phyloP scores from a whole-genome alignment of 257 asterid species.

The Striga asiatica region DNA sequence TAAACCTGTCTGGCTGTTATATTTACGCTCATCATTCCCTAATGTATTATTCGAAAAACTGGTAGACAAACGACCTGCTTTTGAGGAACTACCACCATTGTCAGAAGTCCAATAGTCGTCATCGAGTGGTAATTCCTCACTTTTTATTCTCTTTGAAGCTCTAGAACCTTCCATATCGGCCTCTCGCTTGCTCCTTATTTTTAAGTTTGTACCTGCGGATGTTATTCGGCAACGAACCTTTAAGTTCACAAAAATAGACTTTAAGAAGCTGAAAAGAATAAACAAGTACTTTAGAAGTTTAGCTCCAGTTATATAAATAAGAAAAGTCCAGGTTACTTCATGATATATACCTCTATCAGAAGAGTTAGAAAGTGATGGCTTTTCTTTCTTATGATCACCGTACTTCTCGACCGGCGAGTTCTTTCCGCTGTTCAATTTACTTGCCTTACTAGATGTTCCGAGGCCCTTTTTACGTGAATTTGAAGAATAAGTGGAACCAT shows the following conservation, averaged over 20 bases:
- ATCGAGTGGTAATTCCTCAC: constrained; percentile 35
- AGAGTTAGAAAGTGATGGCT: constrained; percentile 28
- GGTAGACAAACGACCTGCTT: constrained; percentile 43
- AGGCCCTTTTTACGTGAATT: constrained; percentile 37
- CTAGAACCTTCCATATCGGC: constrained; percentile 45
- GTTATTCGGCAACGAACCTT: constrained; percentile 2
- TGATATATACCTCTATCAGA: constrained; percentile 52
- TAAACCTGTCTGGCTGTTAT: constrained; percentile 32
- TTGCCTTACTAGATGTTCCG: constrained; percentile 29
- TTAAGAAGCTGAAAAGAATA: constrained; percentile 3
- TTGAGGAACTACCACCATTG: constrained; percentile 38
- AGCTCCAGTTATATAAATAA: not conserved
- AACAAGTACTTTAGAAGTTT: constrained; percentile 11
- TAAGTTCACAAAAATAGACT: too few relatives aligned
- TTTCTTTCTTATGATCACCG: constrained; percentile 37
- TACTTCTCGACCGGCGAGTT: constrained; percentile 35
- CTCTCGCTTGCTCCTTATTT: constrained; percentile 47
- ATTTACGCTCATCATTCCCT: constrained; percentile 29
- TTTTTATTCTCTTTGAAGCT: constrained; percentile 57
- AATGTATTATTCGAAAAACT: constrained; percentile 38
- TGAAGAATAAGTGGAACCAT: constrained; percentile 42
- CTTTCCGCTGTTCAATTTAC: constrained; percentile 29
- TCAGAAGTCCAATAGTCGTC: constrained; percentile 50
- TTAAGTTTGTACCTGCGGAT: constrained; percentile 36
- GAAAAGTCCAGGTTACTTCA: constrained; percentile 10